Percentiles rank a stretch among this genome's conserved stretches.
Evolutionary conservation across 139 green algal genomes (phyloP).

Genomic region (Chlamydomonas sp.): DNA sequence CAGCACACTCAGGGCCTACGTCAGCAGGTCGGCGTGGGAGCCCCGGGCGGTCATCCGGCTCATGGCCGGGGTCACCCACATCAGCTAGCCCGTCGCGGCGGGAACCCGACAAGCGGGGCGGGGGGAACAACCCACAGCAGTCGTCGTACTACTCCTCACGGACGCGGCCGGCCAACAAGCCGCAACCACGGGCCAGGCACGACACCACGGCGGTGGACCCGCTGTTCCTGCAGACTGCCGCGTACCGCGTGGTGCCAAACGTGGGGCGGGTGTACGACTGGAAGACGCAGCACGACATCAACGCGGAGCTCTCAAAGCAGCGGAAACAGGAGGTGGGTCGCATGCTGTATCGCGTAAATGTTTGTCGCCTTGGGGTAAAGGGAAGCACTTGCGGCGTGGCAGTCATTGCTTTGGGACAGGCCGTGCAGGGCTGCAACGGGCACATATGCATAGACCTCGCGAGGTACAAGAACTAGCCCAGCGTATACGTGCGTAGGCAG

Average conservation of each 20-base stretch:
- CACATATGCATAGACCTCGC: too few species aligned
- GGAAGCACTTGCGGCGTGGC: too few species aligned
- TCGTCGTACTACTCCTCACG: not conserved
- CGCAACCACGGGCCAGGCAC: constrained; percentile 14
- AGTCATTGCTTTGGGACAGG: too few species aligned
- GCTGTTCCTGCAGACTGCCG: constrained; percentile 13
- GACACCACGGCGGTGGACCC: constrained; percentile 4
- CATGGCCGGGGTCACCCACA: not conserved
- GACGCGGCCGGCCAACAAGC: constrained; percentile 5
- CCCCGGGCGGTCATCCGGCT: not conserved
- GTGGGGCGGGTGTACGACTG: constrained; percentile 35
- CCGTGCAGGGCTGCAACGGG: too few species aligned
- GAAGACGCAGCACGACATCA: constrained; percentile 31
- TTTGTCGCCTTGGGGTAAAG: too few species aligned
- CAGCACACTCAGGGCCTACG: not conserved
- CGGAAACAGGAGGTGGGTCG: constrained; percentile 18
- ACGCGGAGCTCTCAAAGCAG: constrained; percentile 18
- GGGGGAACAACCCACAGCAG: too few species aligned
- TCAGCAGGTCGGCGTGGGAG: not conserved
- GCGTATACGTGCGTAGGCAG: too few species aligned
- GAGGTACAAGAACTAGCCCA: too few species aligned
- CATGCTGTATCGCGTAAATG: too few species aligned
- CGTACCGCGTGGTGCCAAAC: constrained; percentile 18
- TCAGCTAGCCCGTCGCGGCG: not conserved
- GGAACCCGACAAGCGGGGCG: too few species aligned